phyloP scores from a whole-genome alignment of 2,329 filamentous ascomycete species.

The Cylindrodendrum hubeiense region DNA sequence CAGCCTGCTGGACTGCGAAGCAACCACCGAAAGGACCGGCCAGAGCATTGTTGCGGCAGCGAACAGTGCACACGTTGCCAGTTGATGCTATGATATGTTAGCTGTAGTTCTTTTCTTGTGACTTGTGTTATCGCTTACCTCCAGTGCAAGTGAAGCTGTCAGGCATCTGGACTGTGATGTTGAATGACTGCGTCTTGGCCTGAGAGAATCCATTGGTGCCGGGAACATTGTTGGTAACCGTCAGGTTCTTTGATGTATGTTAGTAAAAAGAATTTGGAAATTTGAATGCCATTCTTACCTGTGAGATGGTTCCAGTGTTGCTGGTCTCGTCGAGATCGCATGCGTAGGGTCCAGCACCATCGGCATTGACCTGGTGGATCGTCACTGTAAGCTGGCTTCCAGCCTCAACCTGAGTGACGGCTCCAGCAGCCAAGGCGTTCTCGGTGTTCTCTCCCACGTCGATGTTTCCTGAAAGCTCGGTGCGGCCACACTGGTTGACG shows the following conservation, averaged over 20 bases:
- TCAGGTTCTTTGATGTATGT: conserved; percentile 49
- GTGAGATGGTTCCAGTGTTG: conserved; percentile 48
- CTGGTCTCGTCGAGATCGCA: conserved; percentile 66
- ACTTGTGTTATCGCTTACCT: conserved; percentile 51
- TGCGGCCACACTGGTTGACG: conserved; percentile 73
- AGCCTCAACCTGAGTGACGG: conserved; percentile 62
- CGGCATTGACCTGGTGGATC: conserved; percentile 75
- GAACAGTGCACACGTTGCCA: conserved; percentile 69
- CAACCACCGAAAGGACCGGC: conserved; percentile 71
- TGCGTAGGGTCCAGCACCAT: conserved; percentile 71
- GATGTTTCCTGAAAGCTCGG: conserved; percentile 71
- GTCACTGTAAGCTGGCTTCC: conserved; percentile 67
- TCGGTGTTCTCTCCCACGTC: conserved; percentile 69
- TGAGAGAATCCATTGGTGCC: conserved; percentile 69
- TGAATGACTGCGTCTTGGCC: conserved; percentile 67
- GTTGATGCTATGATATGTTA: conserved; percentile 57
- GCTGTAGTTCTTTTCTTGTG: rapidly evolving
- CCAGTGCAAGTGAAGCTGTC: conserved; percentile 62
- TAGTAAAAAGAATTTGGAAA: neutral
- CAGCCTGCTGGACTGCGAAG: conserved; percentile 68
- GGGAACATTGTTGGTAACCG: conserved; percentile 70
- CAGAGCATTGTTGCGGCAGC: conserved; percentile 69
- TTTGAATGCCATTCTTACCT: conserved; percentile 13
- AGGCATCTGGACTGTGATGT: conserved; percentile 67
- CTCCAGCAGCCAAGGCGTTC: conserved; percentile 58